Base-by-base conservation (phyloP, 257 asterid genomes). In the Oldenlandia corymbosa region DNA sequence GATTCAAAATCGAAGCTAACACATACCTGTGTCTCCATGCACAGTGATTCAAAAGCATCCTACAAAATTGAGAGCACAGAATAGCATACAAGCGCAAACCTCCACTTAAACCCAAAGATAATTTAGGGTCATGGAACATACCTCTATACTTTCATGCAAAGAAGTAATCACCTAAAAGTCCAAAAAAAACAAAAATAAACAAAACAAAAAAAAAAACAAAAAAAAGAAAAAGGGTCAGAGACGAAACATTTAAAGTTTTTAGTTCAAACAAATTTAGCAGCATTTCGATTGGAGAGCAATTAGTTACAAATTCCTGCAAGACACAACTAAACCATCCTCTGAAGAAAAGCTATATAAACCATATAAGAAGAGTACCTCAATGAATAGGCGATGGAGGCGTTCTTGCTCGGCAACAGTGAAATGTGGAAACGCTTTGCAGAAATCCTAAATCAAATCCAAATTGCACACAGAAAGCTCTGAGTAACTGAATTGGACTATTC, bases 131-230 rank as follows among this genome's bases (percentile, higher is more conserved):
- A 48, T 43, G 57, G n/a, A 14, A 21, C 74, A 63, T 75, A 85
- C 96, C 96, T 83, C 81, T 64, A 85, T 77, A 66, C 58, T 69
- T 75, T 72, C 76, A 67, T 85, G 94, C 80, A 78, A 58, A 39
- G 84, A 73, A 59, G 88, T 46, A 65, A 85, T 73, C 49, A 83
- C 88, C 96, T 88, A 85, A 42, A 73, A 75, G 50, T 14, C 23
- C 14, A 43, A 10, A 26, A n/a, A n/a, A n/a, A n/a, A n/a, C n/a
- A n/a, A n/a, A n/a, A n/a, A n/a, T n/a, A n/a, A n/a, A n/a, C n/a
- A n/a, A n/a, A n/a, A n/a, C n/a, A n/a, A n/a, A n/a, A n/a, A n/a
- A 75, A 46, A 20, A 13, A 28, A 26, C 12, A 5, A 45, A 3
- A 60, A 0, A 14, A 0, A 42, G 17, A 42, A 2, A 42, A 14